These are phyloP conservation scores for Boletellus ananiceps DNA, from an alignment of 768 basidiomycete species.

Conservation along the genomic window DNA sequence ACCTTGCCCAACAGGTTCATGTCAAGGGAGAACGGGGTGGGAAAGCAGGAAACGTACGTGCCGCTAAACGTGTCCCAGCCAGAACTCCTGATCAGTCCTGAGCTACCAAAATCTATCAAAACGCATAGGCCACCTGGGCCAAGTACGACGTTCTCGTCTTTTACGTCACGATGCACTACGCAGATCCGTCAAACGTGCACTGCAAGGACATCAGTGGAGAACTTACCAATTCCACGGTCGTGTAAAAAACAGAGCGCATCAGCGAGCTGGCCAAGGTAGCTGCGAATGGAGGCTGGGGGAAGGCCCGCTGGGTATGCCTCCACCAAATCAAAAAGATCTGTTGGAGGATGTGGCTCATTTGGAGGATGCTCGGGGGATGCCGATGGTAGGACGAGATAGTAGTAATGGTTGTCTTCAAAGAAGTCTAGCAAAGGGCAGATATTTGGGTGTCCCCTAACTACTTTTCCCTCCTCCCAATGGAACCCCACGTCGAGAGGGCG, in stretches of 20 bases:
- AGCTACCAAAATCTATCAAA: conserved; percentile 96
- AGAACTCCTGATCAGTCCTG: conserved; percentile 73
- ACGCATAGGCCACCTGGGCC: conserved; percentile 79
- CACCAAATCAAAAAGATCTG: conserved; percentile 93
- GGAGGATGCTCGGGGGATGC: conserved; percentile 56
- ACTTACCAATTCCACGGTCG: conserved; percentile 81
- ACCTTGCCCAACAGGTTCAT: conserved; percentile 35
- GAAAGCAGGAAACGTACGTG: conserved; percentile 56
- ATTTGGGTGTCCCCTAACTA: conserved; percentile 88
- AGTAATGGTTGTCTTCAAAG: conserved; percentile 95
- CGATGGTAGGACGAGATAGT: conserved; percentile 87
- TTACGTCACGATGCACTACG: conserved; percentile 92
- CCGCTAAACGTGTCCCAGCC: conserved; percentile 93
- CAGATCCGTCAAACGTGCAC: conserved; percentile 9
- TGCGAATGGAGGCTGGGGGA: conserved; percentile 65
- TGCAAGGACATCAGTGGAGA: not conserved
- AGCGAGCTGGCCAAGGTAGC: conserved; percentile 89
- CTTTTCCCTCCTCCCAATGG: conserved; percentile 64
- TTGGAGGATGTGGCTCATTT: conserved; percentile 52
- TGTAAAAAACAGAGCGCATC: conserved; percentile 90
- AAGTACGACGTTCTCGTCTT: conserved; percentile 93
- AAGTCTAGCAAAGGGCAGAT: conserved; percentile 94
- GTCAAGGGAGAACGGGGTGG: conserved; percentile 6
- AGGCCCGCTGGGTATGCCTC: conserved; percentile 86
- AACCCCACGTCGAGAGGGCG: conserved; percentile 17